Percentiles rank a stretch among this genome's conserved stretches.
phyloP scores from a whole-genome alignment of 2,329 filamentous ascomycete species.

The Aspergillus niger region DNA sequence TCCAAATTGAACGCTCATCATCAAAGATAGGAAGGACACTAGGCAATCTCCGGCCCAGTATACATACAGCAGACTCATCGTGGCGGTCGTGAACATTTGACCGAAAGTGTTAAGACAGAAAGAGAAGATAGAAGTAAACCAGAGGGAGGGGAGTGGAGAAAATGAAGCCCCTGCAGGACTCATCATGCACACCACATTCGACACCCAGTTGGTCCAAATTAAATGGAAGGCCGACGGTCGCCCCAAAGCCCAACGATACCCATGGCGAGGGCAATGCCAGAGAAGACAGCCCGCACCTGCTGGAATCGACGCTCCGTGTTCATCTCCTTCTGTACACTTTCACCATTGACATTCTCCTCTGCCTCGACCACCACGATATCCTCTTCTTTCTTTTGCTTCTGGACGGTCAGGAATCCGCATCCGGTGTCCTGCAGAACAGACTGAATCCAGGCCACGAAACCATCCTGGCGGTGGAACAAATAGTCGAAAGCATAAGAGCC shows the following conservation, averaged over 20 bases:
- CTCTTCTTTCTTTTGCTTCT: conserved; percentile 36
- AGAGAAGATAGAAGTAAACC: conserved; percentile 1
- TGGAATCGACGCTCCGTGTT: conserved; percentile 44
- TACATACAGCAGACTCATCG: conserved; percentile 1
- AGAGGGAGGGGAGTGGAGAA: not conserved
- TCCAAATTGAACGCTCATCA: not conserved
- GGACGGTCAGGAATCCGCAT: conserved; percentile 18
- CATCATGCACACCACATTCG: not conserved
- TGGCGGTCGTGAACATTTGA: not conserved
- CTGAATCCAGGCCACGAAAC: conserved; percentile 42
- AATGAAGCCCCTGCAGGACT: not conserved
- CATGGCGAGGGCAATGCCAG: conserved; percentile 48
- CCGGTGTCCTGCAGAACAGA: conserved; percentile 48
- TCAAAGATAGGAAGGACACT: not conserved
- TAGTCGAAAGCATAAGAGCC: conserved; percentile 61
- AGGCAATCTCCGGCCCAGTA: not conserved
- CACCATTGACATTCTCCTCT: conserved; percentile 48
- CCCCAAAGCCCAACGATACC: conserved; percentile 53
- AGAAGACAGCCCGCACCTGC: conserved; percentile 39
- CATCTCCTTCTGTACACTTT: conserved; percentile 49
- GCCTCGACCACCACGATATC: conserved; percentile 41
- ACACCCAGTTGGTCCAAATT: not conserved
- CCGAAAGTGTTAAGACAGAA: not conserved
- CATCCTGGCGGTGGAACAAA: conserved; percentile 69
- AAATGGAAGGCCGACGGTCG: conserved; percentile 30